Evolutionary conservation across 495 filamentous ascomycete species (phyloP).

Genomic region (Penicillium waksmanii): DNA sequence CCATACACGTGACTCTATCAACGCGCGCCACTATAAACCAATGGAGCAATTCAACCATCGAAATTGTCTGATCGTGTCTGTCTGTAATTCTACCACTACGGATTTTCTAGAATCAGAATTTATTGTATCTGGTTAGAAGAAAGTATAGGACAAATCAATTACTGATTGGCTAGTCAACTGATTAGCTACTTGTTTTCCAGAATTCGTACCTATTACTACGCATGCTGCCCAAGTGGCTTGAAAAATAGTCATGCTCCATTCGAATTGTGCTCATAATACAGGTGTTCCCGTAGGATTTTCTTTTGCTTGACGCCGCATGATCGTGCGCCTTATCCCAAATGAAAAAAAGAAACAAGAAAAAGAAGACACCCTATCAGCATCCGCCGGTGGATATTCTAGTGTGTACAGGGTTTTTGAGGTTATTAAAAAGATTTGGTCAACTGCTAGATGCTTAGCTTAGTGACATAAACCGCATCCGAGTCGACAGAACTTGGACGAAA

Average conservation of each 20-base stretch:
- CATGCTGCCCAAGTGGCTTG: background rate
- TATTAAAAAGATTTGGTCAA: background rate
- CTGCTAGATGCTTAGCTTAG: background rate
- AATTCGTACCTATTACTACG: background rate
- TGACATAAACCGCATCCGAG: background rate
- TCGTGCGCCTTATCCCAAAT: background rate
- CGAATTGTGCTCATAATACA: conserved; percentile 28
- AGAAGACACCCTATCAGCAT: background rate
- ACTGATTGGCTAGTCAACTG: background rate
- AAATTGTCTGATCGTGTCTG: too few species aligned
- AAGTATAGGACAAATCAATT: too few species aligned
- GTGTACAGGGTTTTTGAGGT: conserved; percentile 2
- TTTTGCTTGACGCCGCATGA: conserved; percentile 16
- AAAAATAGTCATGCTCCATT: conserved; percentile 18
- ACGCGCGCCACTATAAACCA: background rate
- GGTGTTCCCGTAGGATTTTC: conserved; percentile 17
- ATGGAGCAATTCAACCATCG: background rate
- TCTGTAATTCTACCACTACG: too few species aligned
- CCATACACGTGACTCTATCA: conserved; percentile 22
- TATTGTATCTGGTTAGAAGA: too few species aligned
- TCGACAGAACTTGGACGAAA: background rate
- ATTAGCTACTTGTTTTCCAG: background rate
- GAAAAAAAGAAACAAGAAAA: conserved; percentile 7
- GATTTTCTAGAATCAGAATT: too few species aligned
- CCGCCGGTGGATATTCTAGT: conserved; percentile 5